Evolutionary conservation across 2,329 filamentous ascomycete species (phyloP).

Genomic region (Geosmithia flava): DNA sequence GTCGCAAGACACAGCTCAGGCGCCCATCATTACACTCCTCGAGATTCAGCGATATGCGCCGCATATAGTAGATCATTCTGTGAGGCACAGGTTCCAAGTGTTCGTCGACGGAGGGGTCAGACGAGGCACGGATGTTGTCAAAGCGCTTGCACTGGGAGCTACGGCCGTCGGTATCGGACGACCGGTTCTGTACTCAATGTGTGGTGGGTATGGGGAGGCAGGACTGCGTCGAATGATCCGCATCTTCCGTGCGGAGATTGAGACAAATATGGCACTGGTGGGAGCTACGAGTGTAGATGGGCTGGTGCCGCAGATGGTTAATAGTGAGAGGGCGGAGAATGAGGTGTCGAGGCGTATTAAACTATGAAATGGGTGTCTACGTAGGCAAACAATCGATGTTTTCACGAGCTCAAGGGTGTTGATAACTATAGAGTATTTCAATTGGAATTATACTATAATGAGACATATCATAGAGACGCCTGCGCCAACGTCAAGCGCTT

Average conservation of each 20-base stretch:
- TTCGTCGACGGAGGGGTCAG: slow-evolving; percentile 53
- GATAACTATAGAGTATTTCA: too few relatives aligned
- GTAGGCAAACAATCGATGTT: too few relatives aligned
- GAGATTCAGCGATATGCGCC: slow-evolving; percentile 52
- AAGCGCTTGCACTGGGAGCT: slow-evolving; percentile 53
- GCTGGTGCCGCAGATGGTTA: slow-evolving; percentile 26
- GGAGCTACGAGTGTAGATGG: slow-evolving; percentile 58
- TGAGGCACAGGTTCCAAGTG: slow-evolving; percentile 28
- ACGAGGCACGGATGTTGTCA: slow-evolving; percentile 55
- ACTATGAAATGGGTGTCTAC: slow-evolving; percentile 2
- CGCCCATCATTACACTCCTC: slow-evolving; percentile 23
- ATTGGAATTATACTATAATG: too few relatives aligned
- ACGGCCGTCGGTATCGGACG: slow-evolving; percentile 51
- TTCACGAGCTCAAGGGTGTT: too few relatives aligned
- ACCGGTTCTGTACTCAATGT: slow-evolving; percentile 41
- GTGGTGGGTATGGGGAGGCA: slow-evolving; percentile 25
- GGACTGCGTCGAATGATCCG: slow-evolving; percentile 38
- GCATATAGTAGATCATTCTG: slow-evolving; percentile 41
- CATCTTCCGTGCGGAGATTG: slow-evolving; percentile 31
- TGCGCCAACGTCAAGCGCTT: neutral
- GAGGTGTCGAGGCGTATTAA: slow-evolving; percentile 7
- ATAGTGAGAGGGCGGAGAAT: slow-evolving; percentile 7
- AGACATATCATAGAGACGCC: neutral
- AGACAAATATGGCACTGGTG: slow-evolving; percentile 39
- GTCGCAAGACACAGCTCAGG: slow-evolving; percentile 25